phyloP scores from a whole-genome alignment of 371 early-diverging fungal species.

The Mucor piriformis region DNA sequence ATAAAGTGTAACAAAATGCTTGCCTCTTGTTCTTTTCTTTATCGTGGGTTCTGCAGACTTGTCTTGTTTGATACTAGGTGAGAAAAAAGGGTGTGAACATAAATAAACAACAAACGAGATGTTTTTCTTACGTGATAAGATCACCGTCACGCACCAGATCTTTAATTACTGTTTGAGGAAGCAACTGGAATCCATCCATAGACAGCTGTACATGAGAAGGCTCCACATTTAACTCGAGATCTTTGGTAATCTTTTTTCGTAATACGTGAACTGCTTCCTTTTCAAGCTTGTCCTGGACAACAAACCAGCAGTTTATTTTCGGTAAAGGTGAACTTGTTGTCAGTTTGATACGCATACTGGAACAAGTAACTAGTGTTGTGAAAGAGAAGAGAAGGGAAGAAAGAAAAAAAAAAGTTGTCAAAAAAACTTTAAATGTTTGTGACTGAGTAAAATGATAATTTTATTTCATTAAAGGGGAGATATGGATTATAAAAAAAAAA shows the following conservation, averaged over 20 bases:
- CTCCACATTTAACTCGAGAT: slow-evolving; percentile 1
- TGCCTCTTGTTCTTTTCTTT: too few species aligned
- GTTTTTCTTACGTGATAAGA: slow-evolving; percentile 12
- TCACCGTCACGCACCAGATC: slow-evolving; percentile 22
- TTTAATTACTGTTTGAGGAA: slow-evolving; percentile 12
- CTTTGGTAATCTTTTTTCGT: slow-evolving; percentile 2
- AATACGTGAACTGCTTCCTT: slow-evolving; percentile 11
- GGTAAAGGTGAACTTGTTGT: slow-evolving; percentile 10
- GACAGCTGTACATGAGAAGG: slow-evolving; percentile 1
- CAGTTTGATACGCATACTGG: slow-evolving; percentile 13
- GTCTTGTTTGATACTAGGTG: too few species aligned
- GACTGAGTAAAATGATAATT: neutral
- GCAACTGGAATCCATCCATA: slow-evolving; percentile 14
- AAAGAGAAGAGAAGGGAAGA: too few species aligned
- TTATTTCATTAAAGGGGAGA: too few species aligned
- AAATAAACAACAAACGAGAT: neutral
- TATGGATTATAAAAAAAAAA: neutral
- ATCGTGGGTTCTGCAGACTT: too few species aligned
- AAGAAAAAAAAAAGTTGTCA: neutral
- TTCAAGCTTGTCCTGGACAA: neutral
- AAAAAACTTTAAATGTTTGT: neutral
- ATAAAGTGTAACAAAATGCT: too few species aligned
- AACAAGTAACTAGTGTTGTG: too few species aligned
- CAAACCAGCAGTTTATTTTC: slow-evolving; percentile 16
- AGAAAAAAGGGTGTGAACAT: neutral